Evolutionary conservation across 192 early-diverging fungal species (phyloP), one percentile per base, ranked within the genome.

Genomic region (Coemansia sp.): DNA sequence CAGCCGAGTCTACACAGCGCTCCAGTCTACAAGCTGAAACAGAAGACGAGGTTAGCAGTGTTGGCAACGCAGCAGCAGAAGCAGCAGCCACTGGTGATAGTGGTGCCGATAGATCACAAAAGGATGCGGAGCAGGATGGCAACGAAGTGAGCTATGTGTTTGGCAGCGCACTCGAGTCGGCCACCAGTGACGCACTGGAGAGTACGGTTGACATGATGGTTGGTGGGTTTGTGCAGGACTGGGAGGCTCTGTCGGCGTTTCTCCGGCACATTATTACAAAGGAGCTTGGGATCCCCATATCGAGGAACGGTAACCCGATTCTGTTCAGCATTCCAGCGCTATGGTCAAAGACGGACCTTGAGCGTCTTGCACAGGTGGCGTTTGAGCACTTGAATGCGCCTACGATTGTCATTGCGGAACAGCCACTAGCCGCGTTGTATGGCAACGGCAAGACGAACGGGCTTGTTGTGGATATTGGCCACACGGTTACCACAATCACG

Each of bases 351-450:
- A 72, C 85, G 7, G 91, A 97, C 54, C 80, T 88, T 58, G 94
- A 95, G 79, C 82, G 86, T 9, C 85, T 91, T 38, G 87, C 91
- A 16, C 93, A 95, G 77, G 90, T 97, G 44, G 88, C 92, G 62
- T 99, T 99, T 82, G 97, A 99, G 79, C 86, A 90, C 20, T 84
- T 97, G 58, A 97, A 99, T 72, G 87, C 89, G 12, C 92, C 95
- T 7, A 87, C 88, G 16, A 77, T 99, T 25, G 87, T 89, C 62
- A 84, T 98, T 49, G 82, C 90, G 20, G 93, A 95, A 55, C 92
- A 95, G 69, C 92, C 95, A 10, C 80, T 96, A 53, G 79, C 92
- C 70, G 87, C 91, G 1, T 68, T 94, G 9, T 98, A 91, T 71
- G 95, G 91, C 6, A 88, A 88, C 65, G 92, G 89, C 38, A 69